A percentile compares a stretch with the other conserved stretches of the same genome.
Conservation (phyloP, 345 rosid genomes). For the Psidium guajava region DNA sequence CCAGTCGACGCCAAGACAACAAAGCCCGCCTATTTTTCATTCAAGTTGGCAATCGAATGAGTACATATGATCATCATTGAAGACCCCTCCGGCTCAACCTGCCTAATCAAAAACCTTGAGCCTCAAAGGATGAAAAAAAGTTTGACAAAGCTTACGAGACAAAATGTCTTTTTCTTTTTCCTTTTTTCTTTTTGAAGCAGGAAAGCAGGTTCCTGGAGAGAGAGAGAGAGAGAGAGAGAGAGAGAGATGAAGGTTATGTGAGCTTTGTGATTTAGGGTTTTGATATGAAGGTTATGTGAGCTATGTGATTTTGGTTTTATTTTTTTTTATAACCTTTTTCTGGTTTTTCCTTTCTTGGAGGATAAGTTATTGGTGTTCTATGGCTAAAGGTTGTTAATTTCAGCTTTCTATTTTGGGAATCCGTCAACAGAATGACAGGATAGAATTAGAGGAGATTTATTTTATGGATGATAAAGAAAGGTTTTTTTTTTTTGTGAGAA, state of each 20-base stretch:
- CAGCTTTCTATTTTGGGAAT: not conserved
- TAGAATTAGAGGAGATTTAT: not conserved
- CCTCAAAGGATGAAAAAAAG: not conserved
- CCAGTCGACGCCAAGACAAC: not conserved
- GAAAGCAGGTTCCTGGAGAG: not conserved
- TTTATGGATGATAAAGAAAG: not conserved
- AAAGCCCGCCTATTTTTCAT: rapidly evolving
- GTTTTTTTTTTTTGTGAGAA: no score
- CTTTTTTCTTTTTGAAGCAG: not conserved
- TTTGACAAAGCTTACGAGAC: no score
- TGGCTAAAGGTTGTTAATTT: not conserved
- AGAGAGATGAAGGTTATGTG: not conserved
- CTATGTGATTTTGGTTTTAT: not conserved
- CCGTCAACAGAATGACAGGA: not conserved
- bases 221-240: not conserved
- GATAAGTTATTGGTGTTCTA: not conserved
- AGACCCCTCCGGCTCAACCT: not conserved
- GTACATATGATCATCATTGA: not conserved
- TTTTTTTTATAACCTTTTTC: not conserved
- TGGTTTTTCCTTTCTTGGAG: not conserved
- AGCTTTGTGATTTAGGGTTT: not conserved
- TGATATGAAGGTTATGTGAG: not conserved
- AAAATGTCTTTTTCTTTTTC: no score
- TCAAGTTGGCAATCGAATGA: not conserved
- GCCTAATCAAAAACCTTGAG: not conserved